Base-by-base conservation (phyloP, 2,329 filamentous ascomycete species). In the Daldinia eschscholtzii region DNA sequence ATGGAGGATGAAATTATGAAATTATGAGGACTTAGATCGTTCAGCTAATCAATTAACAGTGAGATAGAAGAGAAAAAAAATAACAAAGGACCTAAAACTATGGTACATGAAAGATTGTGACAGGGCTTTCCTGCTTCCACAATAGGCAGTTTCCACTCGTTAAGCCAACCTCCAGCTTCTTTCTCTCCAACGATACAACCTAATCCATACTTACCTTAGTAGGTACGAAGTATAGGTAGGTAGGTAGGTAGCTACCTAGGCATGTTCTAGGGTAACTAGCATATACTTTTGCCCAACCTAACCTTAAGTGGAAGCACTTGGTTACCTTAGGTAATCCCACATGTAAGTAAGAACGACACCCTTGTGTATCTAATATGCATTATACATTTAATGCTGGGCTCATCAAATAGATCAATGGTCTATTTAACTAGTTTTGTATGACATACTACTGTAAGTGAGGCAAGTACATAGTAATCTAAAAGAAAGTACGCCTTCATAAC, bases 81-180 rank as follows among this genome's bases (percentile, higher is more conserved):
- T n/a, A 28, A 18, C 6, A 57, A 6, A 15, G 26, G 28, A 44
- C n/a, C 13, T 35, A 35, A 35, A 35, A 35, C 6, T 35, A 35
- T 33, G 30, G 30, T 23, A 9, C 7, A 23, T 30, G 33, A 2
- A 1, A 65, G 39, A 37, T 44, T 39, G 57, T 39, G 57, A 55
- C 57, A 68, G 44, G 50, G 53, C 52, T 33, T 55, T 35, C 33
- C 52, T 35, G 1, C n/a, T 67, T 63, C 65, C 50, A 57, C 57
- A 67, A 67, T 67, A 67, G 60, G 65, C 65, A 64, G 60, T 61
- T 67, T 60, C 56, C 60, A 61, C 58, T 58, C 44, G n/a, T 65
- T 57, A 61, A 55, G 15, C 50, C 57, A 65, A 57, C 35, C 37
- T 46, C 39, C 44, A n/a, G 13, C 30, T 33, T 33, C 39, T 44